Evolutionary conservation across 2,329 filamentous ascomycete genomes (phyloP), one percentile per base, ranked within the genome.

Genomic region (Rhinocladiella similis): DNA sequence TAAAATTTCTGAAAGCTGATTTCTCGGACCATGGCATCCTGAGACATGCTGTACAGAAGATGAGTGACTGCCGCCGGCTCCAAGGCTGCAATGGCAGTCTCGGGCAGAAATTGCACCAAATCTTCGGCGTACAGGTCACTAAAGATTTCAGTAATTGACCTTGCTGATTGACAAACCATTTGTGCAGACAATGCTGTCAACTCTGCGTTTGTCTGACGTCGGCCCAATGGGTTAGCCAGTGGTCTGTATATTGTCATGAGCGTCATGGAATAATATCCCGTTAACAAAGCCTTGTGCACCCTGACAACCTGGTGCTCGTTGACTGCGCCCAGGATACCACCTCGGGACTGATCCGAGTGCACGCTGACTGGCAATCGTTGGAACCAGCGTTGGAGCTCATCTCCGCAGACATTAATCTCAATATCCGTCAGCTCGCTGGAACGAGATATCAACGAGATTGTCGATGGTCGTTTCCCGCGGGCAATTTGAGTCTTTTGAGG

Each of bases 91-190:
- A 58, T 57, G 10, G 59, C 54, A 5, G 59, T 58, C 12, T 56
- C 52, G 20, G 59, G 59, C 39, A 61, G 14, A 20, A 27, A 47
- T 3, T 29, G 27, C 18, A 58, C 48, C 39, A 59, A 33, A 14
- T 54, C 38, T 25, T 55, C 22, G 7, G 52, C 38, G 47, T 57
- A 61, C 13, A 61, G 41, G 62, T 90, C 85, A 42, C 87, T 83
- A 1, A 89, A 89, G 72, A 96, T 92, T 54, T 83, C 83, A 1
- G 92, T 96, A 67, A 96, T 96, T 63, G 92, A 88, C 58, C 84
- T 83, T 1, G 92, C 91, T 1, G 92, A 89, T 58, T 90, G 53
- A 12, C 46, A 53, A 16, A 60, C 48, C 39, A 54, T 47, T 39
- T 51, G 56, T 41, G 49, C 41, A 1, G 57, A 41, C 1, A 16